These are phyloP conservation scores for Cryomyces minteri DNA, from an alignment of 495 filamentous ascomycete species.

Conservation along the genomic window DNA sequence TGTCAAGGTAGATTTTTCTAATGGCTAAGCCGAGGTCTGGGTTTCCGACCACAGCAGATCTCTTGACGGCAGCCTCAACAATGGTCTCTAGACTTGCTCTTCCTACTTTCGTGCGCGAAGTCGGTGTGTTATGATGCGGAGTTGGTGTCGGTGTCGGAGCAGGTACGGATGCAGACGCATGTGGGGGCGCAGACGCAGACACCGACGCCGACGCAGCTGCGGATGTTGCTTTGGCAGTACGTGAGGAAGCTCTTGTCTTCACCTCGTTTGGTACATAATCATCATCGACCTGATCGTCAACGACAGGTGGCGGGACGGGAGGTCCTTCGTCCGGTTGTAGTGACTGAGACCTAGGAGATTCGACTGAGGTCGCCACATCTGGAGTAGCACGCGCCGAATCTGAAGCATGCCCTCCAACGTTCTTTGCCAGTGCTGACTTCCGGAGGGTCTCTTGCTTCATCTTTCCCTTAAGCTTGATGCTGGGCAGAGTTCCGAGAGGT, in stretches of 20 bases:
- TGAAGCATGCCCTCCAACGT: too few relatives aligned
- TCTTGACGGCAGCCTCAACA: conserved; percentile 12
- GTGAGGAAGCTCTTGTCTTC: too few relatives aligned
- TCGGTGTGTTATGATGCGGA: too few relatives aligned
- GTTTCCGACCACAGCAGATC: conserved; percentile 5
- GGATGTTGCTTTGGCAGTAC: too few relatives aligned
- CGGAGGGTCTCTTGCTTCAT: conserved; percentile 11
- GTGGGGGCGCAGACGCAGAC: too few relatives aligned
- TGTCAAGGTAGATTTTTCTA: conserved; percentile 9
- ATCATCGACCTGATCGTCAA: conserved; percentile 19
- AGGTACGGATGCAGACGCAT: too few relatives aligned
- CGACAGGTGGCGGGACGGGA: neutral
- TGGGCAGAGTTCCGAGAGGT: conserved; percentile 45
- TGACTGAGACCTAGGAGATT: conserved; percentile 7
- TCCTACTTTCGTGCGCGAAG: too few relatives aligned
- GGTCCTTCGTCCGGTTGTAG: conserved; percentile 7
- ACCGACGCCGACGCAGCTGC: too few relatives aligned
- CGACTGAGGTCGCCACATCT: conserved; percentile 11
- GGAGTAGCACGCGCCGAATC: conserved; percentile 7
- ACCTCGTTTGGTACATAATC: conserved; percentile 13
- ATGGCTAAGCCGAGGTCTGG: conserved; percentile 13
- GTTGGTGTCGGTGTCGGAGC: too few relatives aligned
- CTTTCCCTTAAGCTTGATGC: conserved; percentile 24
- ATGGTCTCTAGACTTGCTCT: too few relatives aligned
- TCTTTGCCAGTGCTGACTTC: too few relatives aligned